A percentile compares a stretch with the other conserved stretches of the same genome.
phyloP scores from a whole-genome alignment of 1,284 basidiomycete genomes.

The Malassezia dermatis region DNA sequence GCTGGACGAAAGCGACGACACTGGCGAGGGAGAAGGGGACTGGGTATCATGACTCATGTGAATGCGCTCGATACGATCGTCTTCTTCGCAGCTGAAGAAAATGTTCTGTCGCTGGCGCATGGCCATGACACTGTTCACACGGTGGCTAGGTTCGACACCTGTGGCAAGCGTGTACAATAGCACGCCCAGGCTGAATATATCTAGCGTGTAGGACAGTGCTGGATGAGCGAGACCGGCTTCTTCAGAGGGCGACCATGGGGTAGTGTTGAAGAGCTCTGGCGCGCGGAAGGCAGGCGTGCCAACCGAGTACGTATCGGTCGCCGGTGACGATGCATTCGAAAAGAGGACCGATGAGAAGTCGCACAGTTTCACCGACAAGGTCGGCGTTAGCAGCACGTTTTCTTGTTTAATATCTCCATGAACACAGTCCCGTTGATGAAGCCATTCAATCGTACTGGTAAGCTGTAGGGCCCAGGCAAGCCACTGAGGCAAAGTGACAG shows the following conservation, averaged over 20 bases:
- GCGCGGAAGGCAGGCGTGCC: constrained; percentile 45
- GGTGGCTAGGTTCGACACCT: constrained; percentile 35
- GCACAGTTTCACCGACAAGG: constrained; percentile 36
- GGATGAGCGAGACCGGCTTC: constrained; percentile 30
- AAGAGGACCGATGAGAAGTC: constrained; percentile 47
- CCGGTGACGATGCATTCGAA: constrained; percentile 29
- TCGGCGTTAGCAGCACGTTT: constrained; percentile 38
- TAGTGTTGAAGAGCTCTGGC: constrained; percentile 36
- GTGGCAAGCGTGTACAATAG: constrained; percentile 42
- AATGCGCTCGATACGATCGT: constrained; percentile 34
- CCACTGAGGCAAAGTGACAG: constrained; percentile 33
- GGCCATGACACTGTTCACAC: constrained; percentile 35
- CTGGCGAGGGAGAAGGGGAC: background rate
- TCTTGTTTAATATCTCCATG: constrained; percentile 46
- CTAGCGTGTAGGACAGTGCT: constrained; percentile 34
- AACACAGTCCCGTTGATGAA: constrained; percentile 36
- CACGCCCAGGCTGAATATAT: constrained; percentile 40
- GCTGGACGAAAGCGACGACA: background rate
- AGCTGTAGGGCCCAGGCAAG: constrained; percentile 36
- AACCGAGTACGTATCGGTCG: constrained; percentile 33
- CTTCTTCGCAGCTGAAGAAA: constrained; percentile 43
- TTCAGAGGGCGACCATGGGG: constrained; percentile 31
- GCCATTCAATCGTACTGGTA: constrained; percentile 27
- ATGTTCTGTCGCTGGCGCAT: constrained; percentile 38
- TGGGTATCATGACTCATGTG: background rate